Evolutionary conservation across 257 asterid genomes (phyloP), one percentile per base, ranked within the genome.

Genomic region (Przewalskia tangutica): DNA sequence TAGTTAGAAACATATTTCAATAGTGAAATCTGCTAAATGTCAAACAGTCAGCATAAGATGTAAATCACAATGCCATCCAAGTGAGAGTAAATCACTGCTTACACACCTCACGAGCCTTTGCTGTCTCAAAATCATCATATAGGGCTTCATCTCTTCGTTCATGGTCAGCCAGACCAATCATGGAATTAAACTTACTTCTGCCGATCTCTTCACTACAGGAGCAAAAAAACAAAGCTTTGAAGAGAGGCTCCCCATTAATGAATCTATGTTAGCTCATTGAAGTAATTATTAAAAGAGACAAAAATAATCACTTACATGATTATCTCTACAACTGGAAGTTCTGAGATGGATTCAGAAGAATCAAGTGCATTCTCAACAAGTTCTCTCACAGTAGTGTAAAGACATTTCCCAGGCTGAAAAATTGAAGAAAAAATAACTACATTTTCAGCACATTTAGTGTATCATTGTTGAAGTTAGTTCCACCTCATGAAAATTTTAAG

Each of bases 281-380:
- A 71, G 79, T 12, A 71, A 18, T 70, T 73, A 73, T 2, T 73
- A 73, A 46, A 20, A 20, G 6, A 20, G 59, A 73, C 18, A 20
- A 73, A 32, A 71, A 46, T 0, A 85, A 38, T 58, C 51, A 77
- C 92, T 86, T 88, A 94, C 98, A 94, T 91, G 80, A 93, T 90
- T 81, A 94, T 90, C 85, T 94, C 97, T 84, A 94, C 85, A 65
- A 90, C 44, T 0, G 97, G 98, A 87, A 94, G 97, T 85, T 94
- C 93, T 6, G 94, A 86, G 81, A 94, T 91, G 51, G 98, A 89
- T 87, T 94, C 98, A 18, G 98, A 95, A 81, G 98, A 94, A 86
- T 94, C 98, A 81, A 94, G 98, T 9, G 97, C 94, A 93, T 94
- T 94, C 85, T 94, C 98, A 82, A 94, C 97, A 82, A 94, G 97